A percentile compares a stretch with the other conserved stretches of the same genome.
Conservation (phyloP, 2,329 filamentous ascomycete genomes). For the Tolypocladium tundrense region DNA sequence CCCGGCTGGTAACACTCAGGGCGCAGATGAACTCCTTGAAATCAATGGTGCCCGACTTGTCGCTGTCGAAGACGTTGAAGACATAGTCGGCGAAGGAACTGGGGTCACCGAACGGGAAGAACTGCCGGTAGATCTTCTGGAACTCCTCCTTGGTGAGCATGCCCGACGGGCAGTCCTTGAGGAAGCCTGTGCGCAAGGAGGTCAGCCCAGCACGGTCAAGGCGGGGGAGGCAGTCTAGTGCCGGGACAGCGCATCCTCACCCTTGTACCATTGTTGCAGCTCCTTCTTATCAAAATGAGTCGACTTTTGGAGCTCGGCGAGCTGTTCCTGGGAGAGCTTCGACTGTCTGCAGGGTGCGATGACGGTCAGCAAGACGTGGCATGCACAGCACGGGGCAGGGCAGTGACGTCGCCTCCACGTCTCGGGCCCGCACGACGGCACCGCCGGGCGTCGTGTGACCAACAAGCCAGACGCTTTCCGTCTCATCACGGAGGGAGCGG, state of each 20-base stretch:
- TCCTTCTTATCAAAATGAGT: constrained; percentile 99
- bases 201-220: too few species aligned
- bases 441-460: not conserved
- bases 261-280: constrained; percentile 99
- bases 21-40: too few species aligned
- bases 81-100: too few species aligned
- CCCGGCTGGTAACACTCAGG: too few species aligned
- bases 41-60: too few species aligned
- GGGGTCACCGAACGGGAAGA: too few species aligned
- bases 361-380: constrained; percentile 10
- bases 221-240: not conserved
- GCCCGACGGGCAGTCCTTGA: too few species aligned
- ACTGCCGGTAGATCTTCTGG: too few species aligned
- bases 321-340: constrained; percentile 93
- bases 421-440: not conserved
- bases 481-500: not conserved
- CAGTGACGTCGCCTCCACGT: not conserved
- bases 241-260: constrained; percentile 32
- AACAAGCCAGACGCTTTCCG: not conserved
- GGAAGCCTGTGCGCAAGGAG: too few species aligned
- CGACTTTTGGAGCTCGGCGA: constrained; percentile 87
- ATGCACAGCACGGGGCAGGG: not conserved
- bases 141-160: too few species aligned
- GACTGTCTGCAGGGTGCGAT: constrained; percentile 60
- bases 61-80: too few species aligned